phyloP scores from a whole-genome alignment of 176 grass and related monocot species.

The Elaeis guineensis region DNA sequence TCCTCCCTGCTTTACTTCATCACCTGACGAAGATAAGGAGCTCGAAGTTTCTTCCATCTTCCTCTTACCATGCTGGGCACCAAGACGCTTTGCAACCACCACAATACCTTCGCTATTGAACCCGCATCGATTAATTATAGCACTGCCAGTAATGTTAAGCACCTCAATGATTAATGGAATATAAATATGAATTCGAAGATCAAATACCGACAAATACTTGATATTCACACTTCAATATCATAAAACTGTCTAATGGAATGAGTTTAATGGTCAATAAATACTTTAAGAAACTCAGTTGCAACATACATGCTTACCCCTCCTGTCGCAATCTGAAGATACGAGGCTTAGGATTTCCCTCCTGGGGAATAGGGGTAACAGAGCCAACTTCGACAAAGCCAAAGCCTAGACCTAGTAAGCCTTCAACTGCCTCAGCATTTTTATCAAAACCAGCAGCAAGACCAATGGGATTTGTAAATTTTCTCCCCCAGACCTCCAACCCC shows the following conservation, averaged over 20 bases:
- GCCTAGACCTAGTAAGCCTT: conserved; percentile 75
- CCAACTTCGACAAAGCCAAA: conserved; percentile 99
- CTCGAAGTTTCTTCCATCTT: conserved; percentile 93
- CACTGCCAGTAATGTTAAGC: conserved; percentile 33
- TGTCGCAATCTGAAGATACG: conserved; percentile 70
- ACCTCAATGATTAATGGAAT: conserved; percentile 7
- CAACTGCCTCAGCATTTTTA: conserved; percentile 93
- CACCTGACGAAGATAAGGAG: conserved; percentile 20
- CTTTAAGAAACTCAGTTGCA: not conserved
- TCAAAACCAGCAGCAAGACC: conserved; percentile 96
- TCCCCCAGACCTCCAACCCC: conserved; percentile 72
- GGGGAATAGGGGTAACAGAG: conserved; percentile 84
- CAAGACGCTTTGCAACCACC: conserved; percentile 89
- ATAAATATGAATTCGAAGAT: too few species aligned
- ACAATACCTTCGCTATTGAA: conserved; percentile 96
- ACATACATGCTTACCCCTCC: conserved; percentile 51
- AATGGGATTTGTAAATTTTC: conserved; percentile 82
- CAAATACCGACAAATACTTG: too few species aligned
- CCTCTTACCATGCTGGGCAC: conserved; percentile 94
- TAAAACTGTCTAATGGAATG: too few species aligned
- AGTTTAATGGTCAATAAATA: too few species aligned
- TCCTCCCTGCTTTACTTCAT: conserved; percentile 67
- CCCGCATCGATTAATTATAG: conserved; percentile 80
- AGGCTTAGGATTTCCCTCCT: conserved; percentile 96
- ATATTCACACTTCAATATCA: too few species aligned